Conservation (phyloP, 768 basidiomycete genomes). For the Candolleomyces eurysporus region DNA sequence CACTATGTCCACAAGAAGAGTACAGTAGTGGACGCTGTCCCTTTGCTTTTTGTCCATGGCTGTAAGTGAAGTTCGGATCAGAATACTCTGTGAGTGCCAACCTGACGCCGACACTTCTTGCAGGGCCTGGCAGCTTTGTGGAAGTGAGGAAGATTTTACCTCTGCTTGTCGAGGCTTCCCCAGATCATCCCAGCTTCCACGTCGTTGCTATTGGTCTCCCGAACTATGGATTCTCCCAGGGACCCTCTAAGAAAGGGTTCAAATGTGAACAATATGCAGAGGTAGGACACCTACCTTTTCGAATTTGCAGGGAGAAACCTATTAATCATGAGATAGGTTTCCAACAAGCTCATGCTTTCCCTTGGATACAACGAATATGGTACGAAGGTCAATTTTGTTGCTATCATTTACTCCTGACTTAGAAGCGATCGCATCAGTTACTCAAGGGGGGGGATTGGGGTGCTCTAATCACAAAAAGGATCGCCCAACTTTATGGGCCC, state of each 20-base stretch:
- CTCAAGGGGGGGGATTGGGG: conserved; percentile 28
- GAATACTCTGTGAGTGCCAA: not conserved
- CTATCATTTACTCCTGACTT: not conserved
- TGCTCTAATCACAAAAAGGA: conserved; percentile 24
- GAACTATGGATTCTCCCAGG: conserved; percentile 56
- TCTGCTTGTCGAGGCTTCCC: conserved; percentile 37
- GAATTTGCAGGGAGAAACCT: too few relatives aligned
- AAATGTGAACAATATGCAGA: conserved; percentile 19
- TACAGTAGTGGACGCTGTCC: conserved; percentile 39
- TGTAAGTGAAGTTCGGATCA: conserved; percentile 30
- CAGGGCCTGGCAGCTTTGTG: conserved; percentile 55
- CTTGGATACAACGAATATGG: conserved; percentile 50
- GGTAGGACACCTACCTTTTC: conserved; percentile 7
- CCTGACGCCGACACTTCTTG: not conserved
- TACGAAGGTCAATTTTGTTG: conserved; percentile 9
- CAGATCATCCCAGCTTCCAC: conserved; percentile 52
- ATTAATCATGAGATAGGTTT: too few relatives aligned
- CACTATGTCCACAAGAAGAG: conserved; percentile 62
- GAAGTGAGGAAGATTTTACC: conserved; percentile 53
- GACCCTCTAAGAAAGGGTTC: conserved; percentile 47
- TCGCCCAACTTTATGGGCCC: conserved; percentile 27
- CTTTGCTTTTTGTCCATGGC: conserved; percentile 47
- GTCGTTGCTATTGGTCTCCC: conserved; percentile 56
- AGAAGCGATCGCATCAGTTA: conserved; percentile 20
- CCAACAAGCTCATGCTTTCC: conserved; percentile 32